phyloP scores from a whole-genome alignment of 495 filamentous ascomycete genomes.

The Cercophora scortea region DNA sequence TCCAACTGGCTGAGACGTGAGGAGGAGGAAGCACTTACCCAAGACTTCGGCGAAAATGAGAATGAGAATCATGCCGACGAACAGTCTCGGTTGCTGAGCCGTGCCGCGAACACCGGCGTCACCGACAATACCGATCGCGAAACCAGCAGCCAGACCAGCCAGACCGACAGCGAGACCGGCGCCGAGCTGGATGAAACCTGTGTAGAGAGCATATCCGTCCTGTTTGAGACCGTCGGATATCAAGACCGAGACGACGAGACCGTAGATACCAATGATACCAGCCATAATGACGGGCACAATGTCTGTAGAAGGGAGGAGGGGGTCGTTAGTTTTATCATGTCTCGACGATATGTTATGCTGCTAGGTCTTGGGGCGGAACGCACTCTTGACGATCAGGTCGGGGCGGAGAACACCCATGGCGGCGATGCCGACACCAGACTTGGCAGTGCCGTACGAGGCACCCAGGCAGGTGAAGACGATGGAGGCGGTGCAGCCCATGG shows the following conservation, averaged over 20 bases:
- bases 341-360: background rate
- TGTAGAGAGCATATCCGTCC: constrained; percentile 69
- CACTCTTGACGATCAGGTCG: constrained; percentile 99
- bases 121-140: constrained; percentile 98
- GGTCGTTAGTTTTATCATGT: constrained; percentile 14
- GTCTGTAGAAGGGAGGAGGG: constrained; percentile 49
- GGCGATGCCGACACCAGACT: constrained; percentile 97
- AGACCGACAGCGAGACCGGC: constrained; percentile 95
- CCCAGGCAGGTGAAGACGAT: constrained; percentile 99
- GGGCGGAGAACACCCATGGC: constrained; percentile 96
- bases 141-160: constrained; percentile 93
- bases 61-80: constrained; percentile 99
- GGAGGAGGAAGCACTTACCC: constrained; percentile 55
- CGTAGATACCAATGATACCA: constrained; percentile 99
- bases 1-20: background rate
- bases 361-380: constrained; percentile 1
- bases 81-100: constrained; percentile 93
- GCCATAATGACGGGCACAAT: constrained; percentile 99
- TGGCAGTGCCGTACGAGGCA: constrained; percentile 96
- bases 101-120: constrained; percentile 98
- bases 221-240: constrained; percentile 89
- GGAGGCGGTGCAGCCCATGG: constrained; percentile 96
- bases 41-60: constrained; percentile 99
- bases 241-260: constrained; percentile 95
- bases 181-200: constrained; percentile 94